phyloP scores from a whole-genome alignment of 2,329 filamentous ascomycete genomes.

The Ceratocystis harringtonii region DNA sequence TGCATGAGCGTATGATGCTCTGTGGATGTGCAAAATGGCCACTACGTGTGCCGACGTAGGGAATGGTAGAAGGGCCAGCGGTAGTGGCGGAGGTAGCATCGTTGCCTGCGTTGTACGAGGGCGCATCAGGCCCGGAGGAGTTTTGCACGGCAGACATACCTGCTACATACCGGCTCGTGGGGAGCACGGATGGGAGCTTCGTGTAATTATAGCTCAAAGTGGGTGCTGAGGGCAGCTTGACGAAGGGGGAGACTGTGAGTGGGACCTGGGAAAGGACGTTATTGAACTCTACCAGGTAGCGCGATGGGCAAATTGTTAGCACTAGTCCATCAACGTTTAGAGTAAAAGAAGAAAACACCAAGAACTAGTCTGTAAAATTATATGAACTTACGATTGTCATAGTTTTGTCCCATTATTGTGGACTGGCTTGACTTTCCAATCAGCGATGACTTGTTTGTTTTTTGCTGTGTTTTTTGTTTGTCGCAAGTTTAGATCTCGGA shows the following conservation, averaged over 20 bases:
- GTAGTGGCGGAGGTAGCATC: slow-evolving; percentile 8
- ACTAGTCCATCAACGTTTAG: not conserved
- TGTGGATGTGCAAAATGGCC: slow-evolving; percentile 76
- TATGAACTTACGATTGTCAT: slow-evolving; percentile 24
- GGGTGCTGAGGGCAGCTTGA: slow-evolving; percentile 74
- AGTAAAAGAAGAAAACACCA: not conserved
- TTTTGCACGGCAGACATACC: slow-evolving; percentile 28
- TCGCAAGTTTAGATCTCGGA: not conserved
- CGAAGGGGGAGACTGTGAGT: slow-evolving; percentile 84
- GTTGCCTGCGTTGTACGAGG: slow-evolving; percentile 22
- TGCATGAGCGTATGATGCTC: slow-evolving; percentile 70
- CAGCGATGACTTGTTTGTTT: not conserved
- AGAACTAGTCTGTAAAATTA: not conserved
- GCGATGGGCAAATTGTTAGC: not conserved
- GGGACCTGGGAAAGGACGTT: slow-evolving; percentile 84
- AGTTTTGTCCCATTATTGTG: slow-evolving; percentile 9
- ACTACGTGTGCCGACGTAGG: slow-evolving; percentile 62
- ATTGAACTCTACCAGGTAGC: slow-evolving; percentile 48
- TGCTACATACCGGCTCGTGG: slow-evolving; percentile 29
- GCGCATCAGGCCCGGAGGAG: slow-evolving; percentile 20
- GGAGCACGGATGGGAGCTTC: slow-evolving; percentile 71
- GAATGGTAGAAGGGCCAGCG: slow-evolving; percentile 24
- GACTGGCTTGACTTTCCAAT: not conserved
- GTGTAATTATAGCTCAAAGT: slow-evolving; percentile 95
- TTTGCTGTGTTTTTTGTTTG: not conserved